phyloP scores from a whole-genome alignment of 768 basidiomycete species.

The Porpolomopsis calyptriformis region DNA sequence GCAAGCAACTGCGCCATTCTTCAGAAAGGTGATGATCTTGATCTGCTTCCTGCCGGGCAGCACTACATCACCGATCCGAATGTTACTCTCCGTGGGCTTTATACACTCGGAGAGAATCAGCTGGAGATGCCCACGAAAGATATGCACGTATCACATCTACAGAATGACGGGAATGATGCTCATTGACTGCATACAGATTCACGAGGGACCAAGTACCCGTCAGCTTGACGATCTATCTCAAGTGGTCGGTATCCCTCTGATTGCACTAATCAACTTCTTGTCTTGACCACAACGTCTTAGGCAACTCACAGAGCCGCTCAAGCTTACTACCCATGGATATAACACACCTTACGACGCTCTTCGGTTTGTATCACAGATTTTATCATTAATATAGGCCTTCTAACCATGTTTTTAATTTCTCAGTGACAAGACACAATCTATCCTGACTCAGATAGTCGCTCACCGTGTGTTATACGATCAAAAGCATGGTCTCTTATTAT shows the following conservation, averaged over 20 bases:
- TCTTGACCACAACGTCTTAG: not conserved
- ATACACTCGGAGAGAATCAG: conserved; percentile 76
- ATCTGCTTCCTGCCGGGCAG: conserved; percentile 71
- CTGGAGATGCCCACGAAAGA: conserved; percentile 83
- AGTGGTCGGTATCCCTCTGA: conserved; percentile 38
- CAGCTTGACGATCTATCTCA: conserved; percentile 72
- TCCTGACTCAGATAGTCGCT: conserved; percentile 77
- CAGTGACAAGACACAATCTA: conserved; percentile 74
- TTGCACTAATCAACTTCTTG: not conserved
- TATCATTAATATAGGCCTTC: not conserved
- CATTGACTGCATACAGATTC: conserved; percentile 37
- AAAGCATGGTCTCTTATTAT: conserved; percentile 21
- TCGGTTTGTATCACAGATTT: conserved; percentile 10
- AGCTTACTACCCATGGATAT: conserved; percentile 74
- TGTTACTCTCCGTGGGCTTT: conserved; percentile 69
- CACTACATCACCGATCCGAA: conserved; percentile 79
- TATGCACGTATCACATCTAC: conserved; percentile 38
- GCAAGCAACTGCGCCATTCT: conserved; percentile 82
- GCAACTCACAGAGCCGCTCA: conserved; percentile 41
- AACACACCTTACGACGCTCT: conserved; percentile 73
- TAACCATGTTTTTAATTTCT: conserved; percentile 10
- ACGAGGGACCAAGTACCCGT: conserved; percentile 84
- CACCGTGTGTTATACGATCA: conserved; percentile 50
- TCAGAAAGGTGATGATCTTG: conserved; percentile 70
- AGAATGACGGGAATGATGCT: not conserved